phyloP scores from a whole-genome alignment of 108 stramenopile genomes.

The Cyclostephanos invisitatus region DNA sequence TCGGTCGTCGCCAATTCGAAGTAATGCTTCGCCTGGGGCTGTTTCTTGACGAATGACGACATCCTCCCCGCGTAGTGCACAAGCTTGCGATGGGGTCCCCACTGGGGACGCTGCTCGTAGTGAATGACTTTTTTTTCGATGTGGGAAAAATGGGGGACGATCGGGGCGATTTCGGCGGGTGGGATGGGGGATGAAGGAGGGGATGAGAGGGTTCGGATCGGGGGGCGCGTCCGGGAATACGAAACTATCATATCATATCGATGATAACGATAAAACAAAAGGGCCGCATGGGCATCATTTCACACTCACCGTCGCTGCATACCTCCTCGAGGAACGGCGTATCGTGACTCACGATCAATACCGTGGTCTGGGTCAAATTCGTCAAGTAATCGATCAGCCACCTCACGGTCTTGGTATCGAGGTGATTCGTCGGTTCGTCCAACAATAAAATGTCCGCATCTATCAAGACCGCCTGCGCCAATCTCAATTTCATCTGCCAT shows the following conservation, averaged over 20 bases:
- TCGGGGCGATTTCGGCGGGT: no score
- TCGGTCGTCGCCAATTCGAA: slow-evolving; percentile 90
- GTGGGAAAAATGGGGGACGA: no score
- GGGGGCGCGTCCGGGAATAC: no score
- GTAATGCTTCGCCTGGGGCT: slow-evolving; percentile 95
- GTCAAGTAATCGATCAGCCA: slow-evolving; percentile 89
- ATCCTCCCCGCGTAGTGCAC: slow-evolving; percentile 92
- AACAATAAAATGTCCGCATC: slow-evolving; percentile 93
- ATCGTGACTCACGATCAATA: slow-evolving; percentile 93
- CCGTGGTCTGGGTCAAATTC: slow-evolving; percentile 80
- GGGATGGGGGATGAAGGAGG: no score
- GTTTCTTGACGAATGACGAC: slow-evolving; percentile 86
- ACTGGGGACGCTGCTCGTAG: slow-evolving; percentile 87
- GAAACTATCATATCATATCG: no score
- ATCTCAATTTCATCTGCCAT: slow-evolving; percentile 96
- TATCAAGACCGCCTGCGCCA: slow-evolving; percentile 78
- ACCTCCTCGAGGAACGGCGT: slow-evolving; percentile 91
- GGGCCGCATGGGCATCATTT: no score
- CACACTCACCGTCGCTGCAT: slow-evolving; percentile 72
- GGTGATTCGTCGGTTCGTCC: slow-evolving; percentile 91
- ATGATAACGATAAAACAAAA: no score
- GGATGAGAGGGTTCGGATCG: no score
- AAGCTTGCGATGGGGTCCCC: slow-evolving; percentile 91
- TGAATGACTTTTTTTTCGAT: no score
- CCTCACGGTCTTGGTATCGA: slow-evolving; percentile 81